Base-by-base conservation (phyloP, 768 basidiomycete species). In the Rhodotorula babjevae region DNA sequence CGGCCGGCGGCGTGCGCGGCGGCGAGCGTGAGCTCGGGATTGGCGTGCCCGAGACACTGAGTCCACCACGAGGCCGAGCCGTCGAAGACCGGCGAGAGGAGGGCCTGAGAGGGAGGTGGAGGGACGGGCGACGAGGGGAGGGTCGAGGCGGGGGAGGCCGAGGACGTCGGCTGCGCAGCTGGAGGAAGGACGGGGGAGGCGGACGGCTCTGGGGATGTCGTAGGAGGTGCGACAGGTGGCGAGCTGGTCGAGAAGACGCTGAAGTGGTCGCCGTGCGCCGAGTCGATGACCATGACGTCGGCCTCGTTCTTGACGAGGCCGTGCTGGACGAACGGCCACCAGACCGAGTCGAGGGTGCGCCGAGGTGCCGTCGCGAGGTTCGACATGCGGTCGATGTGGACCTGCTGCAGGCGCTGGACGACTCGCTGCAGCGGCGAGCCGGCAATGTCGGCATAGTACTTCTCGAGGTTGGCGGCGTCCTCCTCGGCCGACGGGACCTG, bases 61-160 rank as follows among this genome's bases (percentile, higher is more conserved):
- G 93, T 98, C 93, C 95, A 98, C 95, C 95, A 97, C 19, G 93
- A 95, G 1, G 94, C 95, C 0, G 94, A 96, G 9, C 91, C 89
- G 78, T 97, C 94, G 75, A 93, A 86, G 75, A 91, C 87, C 11
- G 87, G 85, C 63, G 84, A 85, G 87, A 63, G 40, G 7, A 49
- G 50, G 9, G 56, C 15, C 64, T 79, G 67, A 3, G 79, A 44
- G 16, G n/a, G 72, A 36, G 47, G 58, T 10, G 23, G 63, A 59
- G 56, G 60, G 40, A 62, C 44, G 14, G 69, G 11, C 10, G 52
- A 18, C 12, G 64, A 27, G 0, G 68, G 4, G 25, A 40, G 2
- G 16, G 61, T 5, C 15, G 52, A 36, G 42, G 65, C 1, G 16
- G 62, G 11, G 16, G 57, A 57, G 36, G 65, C 46, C 58, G 31